Percentiles rank a stretch among this genome's conserved stretches.
These are phyloP conservation scores for Aspergillus carlsbadensis DNA, from an alignment of 495 filamentous ascomycete species.

Conservation along the genomic window DNA sequence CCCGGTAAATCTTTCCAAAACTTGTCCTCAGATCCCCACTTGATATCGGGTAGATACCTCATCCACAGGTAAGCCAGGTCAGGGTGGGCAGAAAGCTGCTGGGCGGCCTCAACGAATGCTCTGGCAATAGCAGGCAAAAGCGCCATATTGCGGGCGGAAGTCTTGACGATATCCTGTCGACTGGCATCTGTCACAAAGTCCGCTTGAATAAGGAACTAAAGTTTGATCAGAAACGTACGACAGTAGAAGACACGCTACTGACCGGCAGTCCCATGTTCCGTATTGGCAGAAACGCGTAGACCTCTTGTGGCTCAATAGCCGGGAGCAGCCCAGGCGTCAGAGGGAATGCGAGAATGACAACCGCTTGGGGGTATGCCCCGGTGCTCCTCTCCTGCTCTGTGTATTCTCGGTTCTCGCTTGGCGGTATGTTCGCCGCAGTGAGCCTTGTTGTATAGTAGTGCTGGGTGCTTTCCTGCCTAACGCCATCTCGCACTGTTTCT, in stretches of 20 bases:
- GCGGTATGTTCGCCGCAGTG: constrained; percentile 20
- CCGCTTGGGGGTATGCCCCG: constrained; percentile 21
- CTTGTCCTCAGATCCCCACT: constrained; percentile 5
- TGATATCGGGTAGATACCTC: constrained; percentile 21
- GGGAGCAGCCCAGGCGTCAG: constrained; percentile 23
- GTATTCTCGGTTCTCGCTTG: constrained; percentile 30
- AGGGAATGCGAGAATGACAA: constrained; percentile 43
- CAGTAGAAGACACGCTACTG: neutral
- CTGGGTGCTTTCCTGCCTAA: neutral
- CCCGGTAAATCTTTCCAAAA: constrained; percentile 16
- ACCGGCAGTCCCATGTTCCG: constrained; percentile 30
- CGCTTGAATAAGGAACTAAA: constrained; percentile 48
- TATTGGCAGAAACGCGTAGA: constrained; percentile 42
- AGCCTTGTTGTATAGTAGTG: constrained; percentile 25
- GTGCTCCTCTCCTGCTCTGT: constrained; percentile 15
- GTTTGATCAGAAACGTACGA: constrained; percentile 6
- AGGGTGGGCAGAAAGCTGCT: constrained; percentile 24
- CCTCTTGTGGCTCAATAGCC: constrained; percentile 21
- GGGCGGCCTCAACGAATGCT: constrained; percentile 25
- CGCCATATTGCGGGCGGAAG: constrained; percentile 19
- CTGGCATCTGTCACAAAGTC: constrained; percentile 47
- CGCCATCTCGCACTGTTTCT: neutral
- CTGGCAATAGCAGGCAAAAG: constrained; percentile 19
- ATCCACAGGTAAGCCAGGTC: constrained; percentile 26
- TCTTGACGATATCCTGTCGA: constrained; percentile 37